Evolutionary conservation across 163 green algal genomes (phyloP).

Genomic region (Chloromonas sp.): DNA sequence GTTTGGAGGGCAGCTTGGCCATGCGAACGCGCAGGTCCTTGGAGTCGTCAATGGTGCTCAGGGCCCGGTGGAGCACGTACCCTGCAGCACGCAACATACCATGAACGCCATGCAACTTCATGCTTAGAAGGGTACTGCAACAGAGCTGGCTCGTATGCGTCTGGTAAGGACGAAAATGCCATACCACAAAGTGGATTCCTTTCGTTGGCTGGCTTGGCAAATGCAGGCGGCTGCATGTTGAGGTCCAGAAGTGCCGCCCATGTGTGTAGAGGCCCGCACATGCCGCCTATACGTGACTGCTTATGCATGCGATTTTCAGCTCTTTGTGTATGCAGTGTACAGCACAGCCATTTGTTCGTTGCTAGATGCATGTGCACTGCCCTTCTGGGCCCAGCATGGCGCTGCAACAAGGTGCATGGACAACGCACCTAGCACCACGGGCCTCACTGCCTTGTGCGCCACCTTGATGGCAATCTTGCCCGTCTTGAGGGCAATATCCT

Average conservation of each 20-base stretch:
- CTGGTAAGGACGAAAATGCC: not conserved
- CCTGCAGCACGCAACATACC: not conserved
- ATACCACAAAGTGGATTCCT: not conserved
- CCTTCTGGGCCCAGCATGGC: too few species aligned
- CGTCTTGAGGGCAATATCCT: constrained; percentile 28
- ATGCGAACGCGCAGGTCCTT: constrained; percentile 18
- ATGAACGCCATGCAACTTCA: not conserved
- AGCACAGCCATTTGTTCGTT: too few species aligned
- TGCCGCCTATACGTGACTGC: too few species aligned
- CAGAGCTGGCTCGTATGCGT: not conserved
- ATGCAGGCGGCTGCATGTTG: not conserved
- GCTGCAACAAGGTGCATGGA: too few species aligned
- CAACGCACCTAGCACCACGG: constrained; percentile 15
- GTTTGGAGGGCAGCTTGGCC: constrained; percentile 9
- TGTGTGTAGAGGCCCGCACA: too few species aligned
- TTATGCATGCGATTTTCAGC: too few species aligned
- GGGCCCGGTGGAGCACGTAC: constrained; percentile 25
- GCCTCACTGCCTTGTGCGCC: constrained; percentile 16
- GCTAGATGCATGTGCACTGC: too few species aligned
- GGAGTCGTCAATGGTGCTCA: constrained; percentile 28
- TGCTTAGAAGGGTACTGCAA: not conserved
- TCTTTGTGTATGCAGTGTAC: too few species aligned
- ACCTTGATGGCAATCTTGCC: constrained; percentile 19
- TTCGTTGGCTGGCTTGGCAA: not conserved
- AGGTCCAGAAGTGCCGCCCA: not conserved